Evolutionary conservation across 1,284 basidiomycete genomes (phyloP).

Genomic region (Entoloma clypeatum): DNA sequence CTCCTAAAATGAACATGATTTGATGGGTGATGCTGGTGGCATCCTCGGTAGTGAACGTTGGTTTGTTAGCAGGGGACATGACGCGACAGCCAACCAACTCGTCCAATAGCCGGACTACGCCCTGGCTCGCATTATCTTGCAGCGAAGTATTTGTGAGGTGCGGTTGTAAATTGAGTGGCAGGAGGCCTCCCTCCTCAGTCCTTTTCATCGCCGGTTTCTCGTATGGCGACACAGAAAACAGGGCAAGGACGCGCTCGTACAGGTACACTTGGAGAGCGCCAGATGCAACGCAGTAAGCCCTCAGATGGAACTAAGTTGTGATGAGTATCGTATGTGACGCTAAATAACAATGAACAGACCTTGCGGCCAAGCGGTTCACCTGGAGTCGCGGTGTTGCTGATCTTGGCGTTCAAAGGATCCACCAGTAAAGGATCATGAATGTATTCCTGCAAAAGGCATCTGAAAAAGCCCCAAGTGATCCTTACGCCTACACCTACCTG

Average conservation of each 20-base stretch:
- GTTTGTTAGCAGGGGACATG: conserved; percentile 33
- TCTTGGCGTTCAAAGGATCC: conserved; percentile 53
- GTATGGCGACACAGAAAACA: conserved; percentile 79
- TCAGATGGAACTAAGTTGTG: conserved; percentile 78
- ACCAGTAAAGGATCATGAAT: conserved; percentile 73
- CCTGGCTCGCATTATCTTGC: conserved; percentile 69
- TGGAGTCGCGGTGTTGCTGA: conserved; percentile 23
- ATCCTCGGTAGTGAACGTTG: conserved; percentile 38
- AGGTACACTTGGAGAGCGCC: conserved; percentile 79
- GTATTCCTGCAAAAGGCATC: conserved; percentile 64
- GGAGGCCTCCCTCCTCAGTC: conserved; percentile 22
- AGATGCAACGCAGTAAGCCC: conserved; percentile 87
- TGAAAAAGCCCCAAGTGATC: conserved; percentile 6
- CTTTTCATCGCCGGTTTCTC: conserved; percentile 32
- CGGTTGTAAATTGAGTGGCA: conserved; percentile 55
- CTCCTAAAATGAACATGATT: conserved; percentile 65
- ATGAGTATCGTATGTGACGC: conserved; percentile 11
- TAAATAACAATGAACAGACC: conserved; percentile 39
- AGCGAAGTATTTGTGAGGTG: conserved; percentile 97
- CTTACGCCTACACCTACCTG: conserved; percentile 54
- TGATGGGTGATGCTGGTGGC: conserved; percentile 57
- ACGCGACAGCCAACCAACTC: conserved; percentile 70
- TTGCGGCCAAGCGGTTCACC: conserved; percentile 55
- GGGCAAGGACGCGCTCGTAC: conserved; percentile 78
- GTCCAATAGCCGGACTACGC: conserved; percentile 68